These are phyloP conservation scores for Exophiala calicioides DNA, from an alignment of 2,329 filamentous ascomycete species.

Conservation along the genomic window DNA sequence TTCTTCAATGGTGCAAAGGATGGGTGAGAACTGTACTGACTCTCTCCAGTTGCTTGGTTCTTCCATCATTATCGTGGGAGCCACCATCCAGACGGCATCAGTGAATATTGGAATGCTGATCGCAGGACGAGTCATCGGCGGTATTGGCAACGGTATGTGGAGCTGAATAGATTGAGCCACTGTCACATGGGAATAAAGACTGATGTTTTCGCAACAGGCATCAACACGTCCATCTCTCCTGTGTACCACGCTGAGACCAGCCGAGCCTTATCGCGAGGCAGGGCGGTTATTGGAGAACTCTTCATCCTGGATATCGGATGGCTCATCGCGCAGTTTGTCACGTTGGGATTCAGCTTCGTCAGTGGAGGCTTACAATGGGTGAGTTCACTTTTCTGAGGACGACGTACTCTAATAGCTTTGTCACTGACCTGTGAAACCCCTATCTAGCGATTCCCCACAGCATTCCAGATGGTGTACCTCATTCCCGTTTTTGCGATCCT, in stretches of 20 bases:
- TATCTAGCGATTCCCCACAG: not conserved
- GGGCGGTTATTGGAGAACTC: not conserved
- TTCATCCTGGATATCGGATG: not conserved
- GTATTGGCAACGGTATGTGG: constrained; percentile 32
- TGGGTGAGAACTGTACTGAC: too few relatives aligned
- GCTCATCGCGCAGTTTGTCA: too few relatives aligned
- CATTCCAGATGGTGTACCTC: not conserved
- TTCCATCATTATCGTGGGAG: constrained; percentile 48
- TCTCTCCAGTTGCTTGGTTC: constrained; percentile 53
- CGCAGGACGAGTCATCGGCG: constrained; percentile 18
- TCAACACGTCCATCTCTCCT: constrained; percentile 34
- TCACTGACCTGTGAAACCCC: too few relatives aligned
- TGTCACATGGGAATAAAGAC: too few relatives aligned
- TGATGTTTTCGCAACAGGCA: too few relatives aligned
- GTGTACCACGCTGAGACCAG: constrained; percentile 25
- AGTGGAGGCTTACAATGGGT: too few relatives aligned
- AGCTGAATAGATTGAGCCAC: too few relatives aligned
- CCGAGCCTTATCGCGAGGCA: not conserved
- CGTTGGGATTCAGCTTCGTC: too few relatives aligned
- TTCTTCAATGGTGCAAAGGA: too few relatives aligned
- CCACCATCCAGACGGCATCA: constrained; percentile 32
- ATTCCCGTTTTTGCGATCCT: not conserved
- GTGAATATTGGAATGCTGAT: constrained; percentile 34
- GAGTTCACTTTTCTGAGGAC: too few relatives aligned
- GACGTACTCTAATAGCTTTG: too few relatives aligned